Percentiles rank a stretch among this genome's conserved stretches.
phyloP scores from a whole-genome alignment of 1,284 basidiomycete genomes.

The Ganoderma meredithae region DNA sequence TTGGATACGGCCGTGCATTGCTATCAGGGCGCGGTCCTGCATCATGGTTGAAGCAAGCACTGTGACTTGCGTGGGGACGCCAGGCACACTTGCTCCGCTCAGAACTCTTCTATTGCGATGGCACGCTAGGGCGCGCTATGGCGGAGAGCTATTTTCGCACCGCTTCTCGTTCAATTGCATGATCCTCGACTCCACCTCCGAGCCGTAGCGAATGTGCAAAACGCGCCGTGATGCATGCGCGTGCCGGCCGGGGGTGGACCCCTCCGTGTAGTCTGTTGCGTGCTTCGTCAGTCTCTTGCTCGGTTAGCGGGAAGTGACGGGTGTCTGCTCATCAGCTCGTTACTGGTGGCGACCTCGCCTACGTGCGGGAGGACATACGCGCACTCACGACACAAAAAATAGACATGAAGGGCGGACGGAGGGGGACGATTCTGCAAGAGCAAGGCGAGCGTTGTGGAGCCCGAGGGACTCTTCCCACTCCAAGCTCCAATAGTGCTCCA shows the following conservation, averaged over 20 bases:
- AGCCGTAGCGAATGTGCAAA: neutral
- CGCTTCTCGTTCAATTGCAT: neutral
- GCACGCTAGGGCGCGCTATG: neutral
- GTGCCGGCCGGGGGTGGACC: neutral
- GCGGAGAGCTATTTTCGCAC: slow-evolving; percentile 5
- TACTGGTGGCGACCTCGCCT: neutral
- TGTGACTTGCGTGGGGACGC: neutral
- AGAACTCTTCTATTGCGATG: neutral
- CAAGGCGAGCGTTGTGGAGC: neutral
- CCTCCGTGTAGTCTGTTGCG: neutral
- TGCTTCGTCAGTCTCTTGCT: slow-evolving; percentile 6
- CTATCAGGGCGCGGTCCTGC: neutral
- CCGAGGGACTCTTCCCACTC: neutral
- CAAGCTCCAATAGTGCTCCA: neutral
- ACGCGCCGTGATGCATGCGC: neutral
- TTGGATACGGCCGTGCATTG: neutral
- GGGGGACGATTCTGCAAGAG: neutral
- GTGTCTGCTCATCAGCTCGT: neutral
- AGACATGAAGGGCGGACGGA: neutral
- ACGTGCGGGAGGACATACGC: neutral
- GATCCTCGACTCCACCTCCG: neutral
- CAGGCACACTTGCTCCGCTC: neutral
- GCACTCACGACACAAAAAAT: neutral
- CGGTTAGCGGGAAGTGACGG: neutral
- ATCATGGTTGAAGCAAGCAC: neutral